Evolutionary conservation across 352 stramenopile species (phyloP).

Genomic region (Pythium volutum): DNA sequence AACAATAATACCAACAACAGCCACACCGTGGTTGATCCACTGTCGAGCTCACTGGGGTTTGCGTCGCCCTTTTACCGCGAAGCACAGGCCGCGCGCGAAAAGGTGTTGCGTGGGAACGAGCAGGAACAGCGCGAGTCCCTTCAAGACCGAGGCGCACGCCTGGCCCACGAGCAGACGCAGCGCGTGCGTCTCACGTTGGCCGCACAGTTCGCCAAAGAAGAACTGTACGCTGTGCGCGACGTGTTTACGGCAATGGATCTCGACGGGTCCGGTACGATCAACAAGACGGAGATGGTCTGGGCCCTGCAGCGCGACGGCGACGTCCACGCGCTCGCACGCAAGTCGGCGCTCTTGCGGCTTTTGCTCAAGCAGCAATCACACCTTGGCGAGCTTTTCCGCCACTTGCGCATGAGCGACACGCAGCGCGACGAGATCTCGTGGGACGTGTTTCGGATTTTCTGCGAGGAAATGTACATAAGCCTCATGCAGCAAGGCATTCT

Average conservation of each 20-base stretch:
- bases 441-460: conserved; percentile 50
- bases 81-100: not conserved
- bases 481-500: conserved; percentile 41
- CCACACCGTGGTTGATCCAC: conserved; percentile 15
- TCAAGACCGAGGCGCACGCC: conserved; percentile 2
- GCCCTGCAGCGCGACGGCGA: conserved; percentile 59
- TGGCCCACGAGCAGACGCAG: not conserved
- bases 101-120: not conserved
- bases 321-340: conserved; percentile 41
- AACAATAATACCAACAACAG: conserved; percentile 21
- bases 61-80: conserved; percentile 23
- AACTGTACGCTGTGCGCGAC: conserved; percentile 33
- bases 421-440: conserved; percentile 41
- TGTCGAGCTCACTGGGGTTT: conserved; percentile 26
- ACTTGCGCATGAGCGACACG: conserved; percentile 25
- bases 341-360: conserved; percentile 44
- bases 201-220: conserved; percentile 35
- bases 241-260: conserved; percentile 68
- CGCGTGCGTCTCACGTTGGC: conserved; percentile 9
- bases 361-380: conserved; percentile 52
- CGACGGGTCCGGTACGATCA: conserved; percentile 59
- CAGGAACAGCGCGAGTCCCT: conserved; percentile 1
- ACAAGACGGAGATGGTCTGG: conserved; percentile 63
- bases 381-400: conserved; percentile 29
- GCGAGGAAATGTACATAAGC: conserved; percentile 40